Conservation (phyloP, 2,329 filamentous ascomycete species). For the Penicillium palitans region DNA sequence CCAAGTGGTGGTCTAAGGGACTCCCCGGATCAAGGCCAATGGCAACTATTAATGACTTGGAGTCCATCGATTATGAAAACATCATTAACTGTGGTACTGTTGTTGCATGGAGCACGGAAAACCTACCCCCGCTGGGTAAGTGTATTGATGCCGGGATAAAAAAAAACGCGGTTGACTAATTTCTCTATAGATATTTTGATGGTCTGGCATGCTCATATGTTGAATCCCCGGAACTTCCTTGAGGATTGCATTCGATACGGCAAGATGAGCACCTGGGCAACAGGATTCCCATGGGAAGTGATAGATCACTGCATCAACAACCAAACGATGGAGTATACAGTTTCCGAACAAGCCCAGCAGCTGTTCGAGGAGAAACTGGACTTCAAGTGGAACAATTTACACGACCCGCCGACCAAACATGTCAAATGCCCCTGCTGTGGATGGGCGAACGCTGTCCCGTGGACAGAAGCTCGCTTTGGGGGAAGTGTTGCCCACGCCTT, state of each 20-base stretch:
- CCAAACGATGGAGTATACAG: slow-evolving; percentile 18
- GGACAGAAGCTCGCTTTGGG: slow-evolving; percentile 52
- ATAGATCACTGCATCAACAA: slow-evolving; percentile 22
- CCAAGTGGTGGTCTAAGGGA: slow-evolving; percentile 55
- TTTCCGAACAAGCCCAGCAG: slow-evolving; percentile 13
- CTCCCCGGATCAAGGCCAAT: slow-evolving; percentile 18
- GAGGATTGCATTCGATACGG: slow-evolving; percentile 27
- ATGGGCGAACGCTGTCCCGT: slow-evolving; percentile 49
- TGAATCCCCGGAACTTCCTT: slow-evolving; percentile 25
- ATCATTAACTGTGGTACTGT: slow-evolving; percentile 13
- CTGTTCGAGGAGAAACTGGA: slow-evolving; percentile 21
- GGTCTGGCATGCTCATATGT: slow-evolving; percentile 28
- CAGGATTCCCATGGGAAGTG: slow-evolving; percentile 23
- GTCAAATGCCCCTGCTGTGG: slow-evolving; percentile 59
- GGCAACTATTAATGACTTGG: slow-evolving; percentile 15
- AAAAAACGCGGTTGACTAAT: slow-evolving; percentile 2
- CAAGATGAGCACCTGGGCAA: slow-evolving; percentile 25
- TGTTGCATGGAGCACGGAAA: slow-evolving; percentile 17
- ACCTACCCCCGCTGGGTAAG: slow-evolving; percentile 25
- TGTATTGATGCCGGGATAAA: neutral
- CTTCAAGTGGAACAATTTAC: slow-evolving; percentile 59
- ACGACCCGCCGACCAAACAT: slow-evolving; percentile 51
- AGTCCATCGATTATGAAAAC: slow-evolving; percentile 10
- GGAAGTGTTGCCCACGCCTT: slow-evolving; percentile 21
- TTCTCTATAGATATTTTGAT: slow-evolving; percentile 23